Evolutionary conservation across 192 early-diverging fungal genomes (phyloP), one percentile per base, ranked within the genome.

Genomic region (Dimargaris cristalligena): DNA sequence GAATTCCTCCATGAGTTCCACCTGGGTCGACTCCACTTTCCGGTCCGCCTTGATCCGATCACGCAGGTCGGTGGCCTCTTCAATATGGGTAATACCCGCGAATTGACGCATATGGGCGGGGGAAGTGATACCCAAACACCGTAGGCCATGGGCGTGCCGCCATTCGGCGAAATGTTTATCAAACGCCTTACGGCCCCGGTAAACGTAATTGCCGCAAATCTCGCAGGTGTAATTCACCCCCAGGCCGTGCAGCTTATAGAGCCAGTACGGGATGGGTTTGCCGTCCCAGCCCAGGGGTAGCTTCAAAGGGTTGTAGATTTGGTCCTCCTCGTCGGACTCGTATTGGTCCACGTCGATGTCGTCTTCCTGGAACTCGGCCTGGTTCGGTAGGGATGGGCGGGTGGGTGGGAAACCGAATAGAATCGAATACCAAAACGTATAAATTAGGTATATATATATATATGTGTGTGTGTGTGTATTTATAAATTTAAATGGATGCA

Each of bases 191-290:
- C 92, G 78, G 26, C 94, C 94, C 76, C 91, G 93, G 66, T 98
- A 94, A 22, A 90, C 78, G 55, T 83, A 83, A 61, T 92, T 90
- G 31, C 92, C 94, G 64, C 94, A 98, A 58, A 98, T 94, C 72
- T 98, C 92, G 65, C 94, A 98, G 0, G 85, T 75, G 63, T 94
- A 95, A 62, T 94, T 88, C 31, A 92, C 86, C 14, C 90, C 90
- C 55, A 98, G 71, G 4, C 94, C 94, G 65, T 96, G 94, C 50
- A 98, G 74, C 71, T 95, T 96, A 79, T 90, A 98, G 31, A 98
- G 74, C 94, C 94, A 98, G 67, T 89, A 98, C 22, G 94, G 94
- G 71, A 98, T 98, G 22, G 92, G 94, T 67, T 98, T 98, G 34
- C 92, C 94, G 66, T 98, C 94, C 90, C 90, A 96, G 14, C 92